Conservation (phyloP, 2,329 filamentous ascomycete genomes). For the Curvularia hawaiiensis region DNA sequence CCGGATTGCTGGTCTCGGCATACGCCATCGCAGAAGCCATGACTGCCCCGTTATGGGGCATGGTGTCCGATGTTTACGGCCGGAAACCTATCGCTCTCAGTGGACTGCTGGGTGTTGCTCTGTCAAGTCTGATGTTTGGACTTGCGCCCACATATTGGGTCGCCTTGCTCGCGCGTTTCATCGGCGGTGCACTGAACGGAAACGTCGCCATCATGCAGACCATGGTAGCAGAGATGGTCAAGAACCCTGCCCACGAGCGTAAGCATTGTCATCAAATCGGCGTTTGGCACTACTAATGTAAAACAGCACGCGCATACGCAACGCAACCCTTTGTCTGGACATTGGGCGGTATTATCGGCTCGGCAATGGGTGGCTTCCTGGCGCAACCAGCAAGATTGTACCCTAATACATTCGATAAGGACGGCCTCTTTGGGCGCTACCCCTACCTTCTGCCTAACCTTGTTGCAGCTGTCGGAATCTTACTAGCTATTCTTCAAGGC, state of each 20-base stretch:
- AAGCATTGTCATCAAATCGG: slow-evolving; percentile 47
- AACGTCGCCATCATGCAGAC: slow-evolving; percentile 91
- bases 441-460: slow-evolving; percentile 91
- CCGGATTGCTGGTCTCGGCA: slow-evolving; percentile 81
- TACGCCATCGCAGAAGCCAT: slow-evolving; percentile 86
- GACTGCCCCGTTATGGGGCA: slow-evolving; percentile 70
- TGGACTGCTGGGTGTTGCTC: slow-evolving; percentile 76
- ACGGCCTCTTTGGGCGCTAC: slow-evolving; percentile 74
- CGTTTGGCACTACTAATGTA: slow-evolving; percentile 13
- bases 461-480: slow-evolving; percentile 75
- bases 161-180: slow-evolving; percentile 73
- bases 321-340: slow-evolving; percentile 96
- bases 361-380: slow-evolving; percentile 85
- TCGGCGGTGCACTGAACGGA: slow-evolving; percentile 85
- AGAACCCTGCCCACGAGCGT: slow-evolving; percentile 88
- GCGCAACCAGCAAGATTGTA: slow-evolving; percentile 78
- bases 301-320: slow-evolving; percentile 77
- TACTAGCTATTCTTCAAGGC: slow-evolving; percentile 79
- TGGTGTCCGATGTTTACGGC: slow-evolving; percentile 48
- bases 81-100: slow-evolving; percentile 49
- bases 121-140: slow-evolving; percentile 82
- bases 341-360: slow-evolving; percentile 83
- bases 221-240: slow-evolving; percentile 92
- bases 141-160: slow-evolving; percentile 83
- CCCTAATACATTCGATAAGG: slow-evolving; percentile 70